phyloP scores from a whole-genome alignment of 208 protist genomes.

The Perkinsela sp. region DNA sequence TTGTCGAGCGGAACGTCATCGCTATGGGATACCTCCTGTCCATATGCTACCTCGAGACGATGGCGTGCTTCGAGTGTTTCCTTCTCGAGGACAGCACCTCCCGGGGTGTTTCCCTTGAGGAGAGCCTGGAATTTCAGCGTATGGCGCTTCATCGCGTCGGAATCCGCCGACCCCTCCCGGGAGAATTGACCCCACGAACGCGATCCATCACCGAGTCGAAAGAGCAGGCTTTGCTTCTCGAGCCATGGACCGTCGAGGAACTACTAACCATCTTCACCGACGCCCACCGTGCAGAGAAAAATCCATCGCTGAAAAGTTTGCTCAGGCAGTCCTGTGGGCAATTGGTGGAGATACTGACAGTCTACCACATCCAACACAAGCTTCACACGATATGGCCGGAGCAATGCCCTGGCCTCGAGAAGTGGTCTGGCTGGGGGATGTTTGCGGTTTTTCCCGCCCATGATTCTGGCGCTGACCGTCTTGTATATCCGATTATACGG shows the following conservation, averaged over 20 bases:
- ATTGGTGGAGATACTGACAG: not conserved
- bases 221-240: not conserved
- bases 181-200: not conserved
- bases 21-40: not conserved
- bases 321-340: not conserved
- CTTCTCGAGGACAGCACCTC: not conserved
- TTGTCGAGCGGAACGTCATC: not conserved
- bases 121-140: not conserved
- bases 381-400: not conserved
- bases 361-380: not conserved
- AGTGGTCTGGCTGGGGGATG: too few species aligned
- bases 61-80: not conserved
- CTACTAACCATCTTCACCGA: not conserved
- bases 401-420: not conserved
- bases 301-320: not conserved
- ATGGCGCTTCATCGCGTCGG: not conserved
- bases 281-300: not conserved
- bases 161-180: not conserved
- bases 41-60: not conserved
- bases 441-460: too few species aligned
- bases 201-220: not conserved
- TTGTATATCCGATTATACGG: not conserved
- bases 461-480: too few species aligned
- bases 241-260: not conserved
- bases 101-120: not conserved